Evolutionary conservation across 805 yeast species (phyloP).

Genomic region (Starmerella potacharoeniae): DNA sequence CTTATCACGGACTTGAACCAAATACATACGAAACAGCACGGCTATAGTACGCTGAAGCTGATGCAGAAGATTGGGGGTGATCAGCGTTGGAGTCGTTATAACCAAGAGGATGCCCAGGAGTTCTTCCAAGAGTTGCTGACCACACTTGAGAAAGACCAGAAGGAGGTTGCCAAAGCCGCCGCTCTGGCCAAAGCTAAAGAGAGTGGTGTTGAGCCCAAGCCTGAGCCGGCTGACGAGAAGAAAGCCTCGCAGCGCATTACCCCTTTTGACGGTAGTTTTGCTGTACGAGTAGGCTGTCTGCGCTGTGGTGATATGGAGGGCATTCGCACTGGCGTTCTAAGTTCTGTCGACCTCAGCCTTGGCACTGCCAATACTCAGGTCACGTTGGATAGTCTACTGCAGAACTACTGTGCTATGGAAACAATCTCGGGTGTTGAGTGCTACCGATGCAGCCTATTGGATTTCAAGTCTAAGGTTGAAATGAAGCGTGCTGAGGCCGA

Average conservation of each 20-base stretch:
- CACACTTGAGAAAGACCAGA: constrained; percentile 27
- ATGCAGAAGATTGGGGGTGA: constrained; percentile 21
- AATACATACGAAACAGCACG: constrained; percentile 24
- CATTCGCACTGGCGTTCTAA: constrained; percentile 64
- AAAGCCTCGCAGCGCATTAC: constrained; percentile 35
- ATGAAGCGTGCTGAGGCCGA: constrained; percentile 8
- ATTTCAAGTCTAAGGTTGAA: constrained; percentile 26
- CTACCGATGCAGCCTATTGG: constrained; percentile 69
- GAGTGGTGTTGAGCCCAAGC: background rate
- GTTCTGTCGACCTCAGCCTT: constrained; percentile 29
- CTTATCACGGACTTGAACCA: constrained; percentile 24
- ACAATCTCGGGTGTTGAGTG: constrained; percentile 89
- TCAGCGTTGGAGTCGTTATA: constrained; percentile 67
- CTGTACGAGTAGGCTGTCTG: constrained; percentile 82
- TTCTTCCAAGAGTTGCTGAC: constrained; percentile 55
- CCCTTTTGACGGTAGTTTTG: constrained; percentile 84
- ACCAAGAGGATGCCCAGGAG: constrained; percentile 95
- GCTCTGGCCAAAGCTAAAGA: background rate
- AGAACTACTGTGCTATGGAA: constrained; percentile 45
- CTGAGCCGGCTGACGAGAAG: background rate
- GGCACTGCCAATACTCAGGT: constrained; percentile 2
- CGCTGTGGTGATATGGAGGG: constrained; percentile 93
- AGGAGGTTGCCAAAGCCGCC: constrained; percentile 9
- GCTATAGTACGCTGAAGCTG: constrained; percentile 23
- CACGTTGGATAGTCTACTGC: constrained; percentile 23